Evolutionary conservation across 768 basidiomycete species (phyloP), one percentile per base, ranked within the genome.

Genomic region (Pluteus cervinus): DNA sequence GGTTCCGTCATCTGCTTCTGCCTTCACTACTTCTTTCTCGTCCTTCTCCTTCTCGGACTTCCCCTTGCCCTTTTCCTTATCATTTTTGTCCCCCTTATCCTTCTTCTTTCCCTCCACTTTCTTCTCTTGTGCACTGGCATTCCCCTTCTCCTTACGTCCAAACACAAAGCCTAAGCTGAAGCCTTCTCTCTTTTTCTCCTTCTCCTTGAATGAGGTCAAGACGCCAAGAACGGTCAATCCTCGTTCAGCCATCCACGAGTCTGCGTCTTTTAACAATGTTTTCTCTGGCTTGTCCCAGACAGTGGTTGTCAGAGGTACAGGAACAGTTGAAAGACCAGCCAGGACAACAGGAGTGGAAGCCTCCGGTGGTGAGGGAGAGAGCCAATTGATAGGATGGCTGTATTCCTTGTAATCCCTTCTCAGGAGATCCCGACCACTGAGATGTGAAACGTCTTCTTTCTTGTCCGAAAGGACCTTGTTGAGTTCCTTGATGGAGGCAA

Each of bases 401-500:
- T 91, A 94, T 46, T 94, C 81, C 56, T 99, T 98, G 69, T 92
- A 99, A 61, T 99, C 96, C n/a, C 96, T 67, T 9, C 90, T 71
- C 4, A 99, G 71, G 14, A 97, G 75, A 51, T 97, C 91, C 39
- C 74, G 69, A 0, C 78, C 76, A 6, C 62, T 64, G 12, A 97
- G 68, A 44, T 78, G 71, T 2, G 75, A 73, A 7, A 98, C 65
- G 41, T 81, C 74, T 3, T 50, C 48, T 55, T 98, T 99, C 60
- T 75, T 76, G 2, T 50, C 47, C 34, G 62, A 41, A 16, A 90
- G 68, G 3, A 57, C 54, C 24, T 55, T 51, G 2, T 71, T 64
- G 10, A 89, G 68, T 1, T 62, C 60, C 44, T 66, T 66, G 33
- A 87, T 60, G 3, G 62, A 63, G 24, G 61, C 56, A 3, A 60